These are phyloP conservation scores for Leucaena leucocephala DNA, from an alignment of 306 rosid species.

Conservation along the genomic window DNA sequence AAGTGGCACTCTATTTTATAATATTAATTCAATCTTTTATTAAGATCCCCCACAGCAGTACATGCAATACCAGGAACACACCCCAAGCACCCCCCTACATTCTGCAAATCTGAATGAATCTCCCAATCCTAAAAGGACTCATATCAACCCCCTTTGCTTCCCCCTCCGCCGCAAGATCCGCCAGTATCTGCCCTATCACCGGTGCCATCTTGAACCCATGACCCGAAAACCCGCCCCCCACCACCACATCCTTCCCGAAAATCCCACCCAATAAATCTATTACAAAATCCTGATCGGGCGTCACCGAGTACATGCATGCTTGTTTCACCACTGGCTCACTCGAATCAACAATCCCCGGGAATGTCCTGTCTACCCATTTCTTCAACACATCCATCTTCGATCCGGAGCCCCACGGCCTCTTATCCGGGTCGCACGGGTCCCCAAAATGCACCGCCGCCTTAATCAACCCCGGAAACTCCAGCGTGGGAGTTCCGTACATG, in stretches of 20 bases:
- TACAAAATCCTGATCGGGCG: constrained; percentile 77
- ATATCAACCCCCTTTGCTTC: constrained; percentile 63
- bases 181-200: constrained; percentile 63
- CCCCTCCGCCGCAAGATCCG: constrained; percentile 62
- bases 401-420: constrained; percentile 70
- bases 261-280: constrained; percentile 84
- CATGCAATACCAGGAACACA: too few relatives aligned
- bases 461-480: constrained; percentile 87
- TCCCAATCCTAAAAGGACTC: constrained; percentile 52
- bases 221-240: constrained; percentile 92
- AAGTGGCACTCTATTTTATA: too few relatives aligned
- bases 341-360: constrained; percentile 62
- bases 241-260: constrained; percentile 67
- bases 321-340: constrained; percentile 61
- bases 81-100: neutral
- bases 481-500: constrained; percentile 71
- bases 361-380: constrained; percentile 56
- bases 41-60: too few relatives aligned
- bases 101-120: constrained; percentile 44
- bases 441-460: constrained; percentile 77
- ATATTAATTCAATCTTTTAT: too few relatives aligned
- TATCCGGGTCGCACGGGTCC: constrained; percentile 66
- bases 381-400: constrained; percentile 44
- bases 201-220: constrained; percentile 97
- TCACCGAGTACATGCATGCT: constrained; percentile 81